phyloP scores from a whole-genome alignment of 768 basidiomycete genomes.

The Russula virescens region DNA sequence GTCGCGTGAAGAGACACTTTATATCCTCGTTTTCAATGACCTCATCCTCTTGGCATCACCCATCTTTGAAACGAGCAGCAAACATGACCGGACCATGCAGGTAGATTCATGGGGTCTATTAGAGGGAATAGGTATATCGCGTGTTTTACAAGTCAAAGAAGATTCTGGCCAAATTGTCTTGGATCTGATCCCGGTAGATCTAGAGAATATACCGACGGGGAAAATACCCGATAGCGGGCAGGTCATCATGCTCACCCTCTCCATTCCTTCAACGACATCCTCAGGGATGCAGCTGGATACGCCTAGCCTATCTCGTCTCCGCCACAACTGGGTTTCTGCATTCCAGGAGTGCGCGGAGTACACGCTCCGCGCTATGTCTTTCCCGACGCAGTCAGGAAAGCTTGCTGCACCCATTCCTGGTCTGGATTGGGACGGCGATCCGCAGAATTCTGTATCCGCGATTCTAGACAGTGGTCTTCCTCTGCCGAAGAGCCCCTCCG shows the following conservation, averaged over 20 bases:
- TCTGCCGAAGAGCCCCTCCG: constrained; percentile 68
- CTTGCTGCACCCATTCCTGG: constrained; percentile 29
- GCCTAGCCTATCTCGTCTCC: constrained; percentile 26
- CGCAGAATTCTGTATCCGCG: constrained; percentile 34
- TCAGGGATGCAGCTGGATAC: constrained; percentile 35
- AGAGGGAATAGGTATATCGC: constrained; percentile 41
- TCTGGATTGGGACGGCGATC: constrained; percentile 30
- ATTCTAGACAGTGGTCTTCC: constrained; percentile 46
- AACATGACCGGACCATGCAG: constrained; percentile 24
- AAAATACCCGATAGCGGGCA: constrained; percentile 32
- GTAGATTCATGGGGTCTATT: constrained; percentile 39
- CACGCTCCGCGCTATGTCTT: constrained; percentile 42
- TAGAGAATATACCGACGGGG: constrained; percentile 36
- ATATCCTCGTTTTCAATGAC: constrained; percentile 58
- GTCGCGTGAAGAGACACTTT: constrained; percentile 14
- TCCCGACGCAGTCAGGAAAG: constrained; percentile 32
- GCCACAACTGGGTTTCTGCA: constrained; percentile 44
- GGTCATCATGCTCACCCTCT: constrained; percentile 35
- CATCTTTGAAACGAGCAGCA: constrained; percentile 14
- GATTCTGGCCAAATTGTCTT: constrained; percentile 36
- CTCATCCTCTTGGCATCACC: constrained; percentile 53
- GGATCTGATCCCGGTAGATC: constrained; percentile 46
- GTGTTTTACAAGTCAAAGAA: constrained; percentile 44
- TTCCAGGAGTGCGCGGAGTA: constrained; percentile 48
- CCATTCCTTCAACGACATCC: constrained; percentile 23